phyloP scores from a whole-genome alignment of 129 eudicot genomes.

The Deinandra increscens region DNA sequence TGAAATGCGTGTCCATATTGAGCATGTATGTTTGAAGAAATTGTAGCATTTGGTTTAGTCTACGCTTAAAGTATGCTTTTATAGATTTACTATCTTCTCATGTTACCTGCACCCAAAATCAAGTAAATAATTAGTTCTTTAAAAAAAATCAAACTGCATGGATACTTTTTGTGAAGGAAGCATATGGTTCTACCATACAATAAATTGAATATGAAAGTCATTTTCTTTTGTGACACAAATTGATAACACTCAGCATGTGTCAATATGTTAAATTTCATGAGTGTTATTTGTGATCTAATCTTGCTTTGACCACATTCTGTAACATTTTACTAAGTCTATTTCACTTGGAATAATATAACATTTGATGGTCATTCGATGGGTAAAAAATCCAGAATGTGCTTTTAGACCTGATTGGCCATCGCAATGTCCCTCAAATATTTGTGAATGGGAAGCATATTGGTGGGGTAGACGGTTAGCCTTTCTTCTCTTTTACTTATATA shows the following conservation, averaged over 20 bases:
- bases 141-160: not conserved
- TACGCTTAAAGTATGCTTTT: no score
- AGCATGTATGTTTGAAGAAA: no score
- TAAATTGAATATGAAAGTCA: not conserved
- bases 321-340: no score
- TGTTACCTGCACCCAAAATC: not conserved
- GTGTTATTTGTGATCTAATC: slow-evolving; percentile 21
- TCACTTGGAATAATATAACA: not conserved
- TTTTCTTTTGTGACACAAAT: slow-evolving; percentile 6
- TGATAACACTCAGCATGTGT: slow-evolving; percentile 5
- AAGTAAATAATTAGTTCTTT: not conserved
- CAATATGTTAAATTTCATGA: no score
- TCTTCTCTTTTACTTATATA: slow-evolving; percentile 15
- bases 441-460: slow-evolving; percentile 97
- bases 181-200: no score
- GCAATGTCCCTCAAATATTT: slow-evolving; percentile 93
- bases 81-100: no score
- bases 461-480: slow-evolving; percentile 80
- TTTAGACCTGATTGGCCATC: slow-evolving; percentile 80
- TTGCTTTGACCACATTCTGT: no score
- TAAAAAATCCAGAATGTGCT: slow-evolving; percentile 70
- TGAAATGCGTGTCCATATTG: no score
- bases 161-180: not conserved
- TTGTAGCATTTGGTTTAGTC: no score
- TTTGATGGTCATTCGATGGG: slow-evolving; percentile 62